Conservation (phyloP, 768 basidiomycete genomes). For the Termitomyces sp. region DNA sequence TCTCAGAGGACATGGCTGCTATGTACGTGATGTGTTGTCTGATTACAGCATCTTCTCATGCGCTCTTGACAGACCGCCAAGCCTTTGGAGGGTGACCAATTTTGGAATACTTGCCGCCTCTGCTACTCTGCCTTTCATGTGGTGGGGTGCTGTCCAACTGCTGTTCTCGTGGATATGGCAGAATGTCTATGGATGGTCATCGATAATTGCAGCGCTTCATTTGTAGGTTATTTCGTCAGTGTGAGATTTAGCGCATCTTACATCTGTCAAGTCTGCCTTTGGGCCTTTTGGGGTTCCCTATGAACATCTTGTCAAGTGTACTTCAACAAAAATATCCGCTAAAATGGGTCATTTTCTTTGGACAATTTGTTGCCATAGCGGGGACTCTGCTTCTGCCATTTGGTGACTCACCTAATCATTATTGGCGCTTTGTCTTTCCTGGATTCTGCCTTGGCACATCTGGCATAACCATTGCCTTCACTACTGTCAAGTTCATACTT, state of each 20-base stretch:
- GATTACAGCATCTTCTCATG: neutral
- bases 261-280: neutral
- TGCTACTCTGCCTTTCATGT: neutral
- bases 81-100: neutral
- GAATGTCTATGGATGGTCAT: neutral
- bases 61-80: neutral
- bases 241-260: neutral
- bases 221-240: neutral
- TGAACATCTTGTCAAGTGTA: neutral
- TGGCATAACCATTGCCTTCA: neutral
- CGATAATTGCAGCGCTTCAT: neutral
- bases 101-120: neutral
- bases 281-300: neutral
- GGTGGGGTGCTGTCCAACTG: neutral
- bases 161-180: neutral
- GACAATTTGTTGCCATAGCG: neutral
- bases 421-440: neutral
- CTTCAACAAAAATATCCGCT: neutral
- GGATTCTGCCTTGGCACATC: neutral
- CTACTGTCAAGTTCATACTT: neutral
- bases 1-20: neutral
- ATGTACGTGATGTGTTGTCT: too few relatives aligned
- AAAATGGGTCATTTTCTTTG: neutral
- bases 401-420: neutral
- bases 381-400: neutral